phyloP scores from a whole-genome alignment of 2,329 filamentous ascomycete species.

The Periconia sp. region DNA sequence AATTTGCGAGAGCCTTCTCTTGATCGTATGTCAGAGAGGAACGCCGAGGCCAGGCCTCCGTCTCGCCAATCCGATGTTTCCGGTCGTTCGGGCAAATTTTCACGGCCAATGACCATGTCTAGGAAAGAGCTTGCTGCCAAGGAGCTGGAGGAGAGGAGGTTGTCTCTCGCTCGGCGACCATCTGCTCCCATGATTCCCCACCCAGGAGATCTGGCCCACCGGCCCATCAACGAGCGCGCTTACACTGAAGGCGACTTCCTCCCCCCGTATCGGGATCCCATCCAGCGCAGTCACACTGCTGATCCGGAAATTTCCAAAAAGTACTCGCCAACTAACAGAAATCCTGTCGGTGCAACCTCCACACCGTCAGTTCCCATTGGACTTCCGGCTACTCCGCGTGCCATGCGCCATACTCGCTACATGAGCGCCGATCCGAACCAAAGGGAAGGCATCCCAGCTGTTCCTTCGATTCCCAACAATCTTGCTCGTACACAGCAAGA shows the following conservation, averaged over 20 bases:
- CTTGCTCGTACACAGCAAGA: slow-evolving; percentile 21
- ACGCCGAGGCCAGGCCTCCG: slow-evolving; percentile 14
- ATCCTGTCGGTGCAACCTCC: slow-evolving; percentile 42
- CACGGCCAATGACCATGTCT: slow-evolving; percentile 34
- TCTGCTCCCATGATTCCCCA: slow-evolving; percentile 79
- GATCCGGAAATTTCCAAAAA: slow-evolving; percentile 56
- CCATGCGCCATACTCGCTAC: slow-evolving; percentile 80
- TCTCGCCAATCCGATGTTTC: slow-evolving; percentile 34
- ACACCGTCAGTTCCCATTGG: slow-evolving; percentile 65
- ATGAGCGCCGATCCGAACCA: slow-evolving; percentile 59
- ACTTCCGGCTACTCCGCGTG: slow-evolving; percentile 86
- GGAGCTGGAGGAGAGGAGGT: slow-evolving; percentile 84
- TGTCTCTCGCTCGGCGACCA: slow-evolving; percentile 74
- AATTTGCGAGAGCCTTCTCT: slow-evolving; percentile 38
- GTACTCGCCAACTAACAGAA: slow-evolving; percentile 37
- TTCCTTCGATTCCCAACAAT: slow-evolving; percentile 59
- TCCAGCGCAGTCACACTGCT: slow-evolving; percentile 65
- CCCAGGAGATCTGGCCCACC: slow-evolving; percentile 57
- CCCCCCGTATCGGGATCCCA: slow-evolving; percentile 39
- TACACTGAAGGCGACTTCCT: slow-evolving; percentile 45
- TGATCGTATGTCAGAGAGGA: slow-evolving; percentile 24
- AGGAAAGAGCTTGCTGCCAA: slow-evolving; percentile 61
- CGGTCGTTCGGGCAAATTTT: slow-evolving; percentile 27
- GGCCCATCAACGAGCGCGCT: slow-evolving; percentile 38
- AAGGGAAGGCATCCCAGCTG: slow-evolving; percentile 53